Evolutionary conservation across 441 rosid species (phyloP).

Genomic region (Pelargonium citronellum): DNA sequence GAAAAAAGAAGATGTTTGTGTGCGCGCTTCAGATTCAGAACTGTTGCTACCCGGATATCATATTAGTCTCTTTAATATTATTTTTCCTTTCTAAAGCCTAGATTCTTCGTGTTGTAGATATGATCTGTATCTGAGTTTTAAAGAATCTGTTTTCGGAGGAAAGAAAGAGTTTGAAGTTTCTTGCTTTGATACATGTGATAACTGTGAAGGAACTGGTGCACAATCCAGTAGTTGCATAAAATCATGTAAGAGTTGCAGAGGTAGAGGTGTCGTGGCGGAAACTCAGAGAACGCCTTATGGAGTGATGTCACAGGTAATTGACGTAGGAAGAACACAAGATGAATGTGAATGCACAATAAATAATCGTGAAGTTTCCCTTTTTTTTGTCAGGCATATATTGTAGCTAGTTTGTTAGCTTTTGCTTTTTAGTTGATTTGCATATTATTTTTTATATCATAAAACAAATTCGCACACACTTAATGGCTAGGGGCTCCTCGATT

Average conservation of each 20-base stretch:
- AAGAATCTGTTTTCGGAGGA: slow-evolving; percentile 83
- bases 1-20: not conserved
- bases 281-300: slow-evolving; percentile 85
- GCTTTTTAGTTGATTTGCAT: too few species aligned
- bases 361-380: too few species aligned
- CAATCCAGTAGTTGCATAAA: slow-evolving; percentile 50
- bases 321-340: slow-evolving; percentile 10
- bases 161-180: slow-evolving; percentile 58
- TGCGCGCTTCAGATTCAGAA: not conserved
- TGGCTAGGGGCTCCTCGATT: too few species aligned
- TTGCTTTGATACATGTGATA: slow-evolving; percentile 60
- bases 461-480: too few species aligned
- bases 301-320: slow-evolving; percentile 71
- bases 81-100: slow-evolving; percentile 13
- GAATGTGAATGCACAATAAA: slow-evolving; percentile 9
- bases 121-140: slow-evolving; percentile 67
- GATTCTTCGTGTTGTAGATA: slow-evolving; percentile 38
- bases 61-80: not conserved
- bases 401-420: too few species aligned
- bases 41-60: not conserved
- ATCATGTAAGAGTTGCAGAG: slow-evolving; percentile 63
- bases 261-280: slow-evolving; percentile 68
- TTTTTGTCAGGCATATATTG: too few species aligned
- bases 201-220: slow-evolving; percentile 84
- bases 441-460: too few species aligned